Percentiles rank a stretch among this genome's conserved stretches.
Conservation (phyloP, 148 eudicot genomes). For the Linanthus parryae region DNA sequence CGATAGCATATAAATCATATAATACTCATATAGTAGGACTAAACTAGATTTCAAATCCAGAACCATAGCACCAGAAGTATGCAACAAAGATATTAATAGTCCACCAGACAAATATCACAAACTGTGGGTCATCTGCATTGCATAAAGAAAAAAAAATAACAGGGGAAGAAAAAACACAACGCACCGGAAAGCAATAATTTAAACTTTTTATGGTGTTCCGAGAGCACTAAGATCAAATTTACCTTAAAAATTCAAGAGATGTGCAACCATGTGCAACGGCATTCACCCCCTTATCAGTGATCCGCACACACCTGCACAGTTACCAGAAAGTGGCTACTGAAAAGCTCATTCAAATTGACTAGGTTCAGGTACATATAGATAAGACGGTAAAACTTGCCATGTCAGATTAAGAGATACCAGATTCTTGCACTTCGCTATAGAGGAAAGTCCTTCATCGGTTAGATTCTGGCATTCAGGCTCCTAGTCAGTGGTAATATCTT, state of each 20-base stretch:
- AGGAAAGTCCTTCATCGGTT: conserved; percentile 67
- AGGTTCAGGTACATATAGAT: not conserved
- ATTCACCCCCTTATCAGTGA: conserved; percentile 69
- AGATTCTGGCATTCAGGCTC: conserved; percentile 46
- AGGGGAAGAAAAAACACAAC: no score
- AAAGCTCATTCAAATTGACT: not conserved
- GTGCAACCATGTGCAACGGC: conserved; percentile 75
- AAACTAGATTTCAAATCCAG: no score
- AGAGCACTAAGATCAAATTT: no score
- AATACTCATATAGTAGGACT: no score
- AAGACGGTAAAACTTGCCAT: conserved; percentile 36
- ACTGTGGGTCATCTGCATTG: no score
- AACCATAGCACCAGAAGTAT: no score
- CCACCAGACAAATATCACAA: no score
- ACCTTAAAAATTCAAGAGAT: conserved; percentile 59
- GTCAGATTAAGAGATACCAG: conserved; percentile 73
- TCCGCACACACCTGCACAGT: conserved; percentile 65
- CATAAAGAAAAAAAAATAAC: no score
- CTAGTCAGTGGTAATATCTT: conserved; percentile 13
- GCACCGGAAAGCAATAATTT: no score
- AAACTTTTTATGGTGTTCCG: no score
- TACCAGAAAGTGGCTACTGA: conserved; percentile 7
- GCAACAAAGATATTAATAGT: no score
- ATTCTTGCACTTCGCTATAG: conserved; percentile 71
- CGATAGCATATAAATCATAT: no score